Conservation (phyloP, 176 grass and related monocot genomes). For the bread wheat (Triticum aestivum) region IWGSC_CS_RefSeq_v2.1 NC_057808.1:508735873-508736372, state of each 20-base stretch:
- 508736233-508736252: not conserved
- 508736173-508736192: not conserved
- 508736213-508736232: not conserved
- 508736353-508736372: too few relatives aligned
- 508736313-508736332: not conserved
- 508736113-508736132: not conserved
- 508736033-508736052: not conserved
- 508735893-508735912: too few relatives aligned
- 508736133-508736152: not conserved
- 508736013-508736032: not conserved
- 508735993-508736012: not conserved
- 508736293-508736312: too few relatives aligned
- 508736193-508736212: not conserved
- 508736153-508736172: not conserved
- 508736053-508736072: not conserved
- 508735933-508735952: not conserved
- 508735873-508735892: too few relatives aligned
- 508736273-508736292: too few relatives aligned
- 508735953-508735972: not conserved
- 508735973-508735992: not conserved
- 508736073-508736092: not conserved
- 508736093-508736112: not conserved
- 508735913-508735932: too few relatives aligned
- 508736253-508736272: not conserved
- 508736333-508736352: too few relatives aligned